Base-by-base conservation (phyloP, 768 basidiomycete species). In the Piloderma croceum region DNA sequence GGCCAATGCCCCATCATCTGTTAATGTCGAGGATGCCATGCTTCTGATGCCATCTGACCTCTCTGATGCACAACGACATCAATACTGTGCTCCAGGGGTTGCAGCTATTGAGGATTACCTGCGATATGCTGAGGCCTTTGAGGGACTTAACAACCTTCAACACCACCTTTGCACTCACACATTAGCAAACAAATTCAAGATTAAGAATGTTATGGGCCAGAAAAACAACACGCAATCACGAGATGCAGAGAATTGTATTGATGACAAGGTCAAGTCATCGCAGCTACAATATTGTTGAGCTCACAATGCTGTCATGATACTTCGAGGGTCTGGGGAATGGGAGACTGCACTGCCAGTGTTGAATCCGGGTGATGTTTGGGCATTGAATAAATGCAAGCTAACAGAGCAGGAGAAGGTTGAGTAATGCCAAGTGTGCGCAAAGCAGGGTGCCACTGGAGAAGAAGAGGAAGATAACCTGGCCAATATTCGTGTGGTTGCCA, bases 61-160 rank as follows among this genome's bases (percentile, higher is more conserved):
- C 27, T 9, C 9, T 15, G 27, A 9, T 15, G 27, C 15, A 15
- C 10, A 9, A 29, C 27, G 27, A 9, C 9, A 9, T 29, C 24
- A 41, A 13, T n/a, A 31, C 2, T n/a, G 22, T 1, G 15, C 18
- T 1, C 29, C n/a, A 12, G 39, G 31, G 12, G 5, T 41, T 2
- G 29, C 18, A 3, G 31, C 17, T 2, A 31, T 12, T 13, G 53
- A 57, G 36, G 43, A 37, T 21, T 18, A 38, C 19, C 39, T 57
- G 9, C 45, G 47, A 1, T 11, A 49, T 21, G 53, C 38, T 0
- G 51, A 55, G 21, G 41, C 41, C 6, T 29, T 29, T n/a, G 34
- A 29, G 6, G 21, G 25, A 1, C 10, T 44, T 9, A 24, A 43
- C 6, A 41, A 32, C 3, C 27, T 44, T 3, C 31, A 31, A 1